Conservation (phyloP, 1,284 basidiomycete genomes). For the Cryptococcus floricola region DNA sequence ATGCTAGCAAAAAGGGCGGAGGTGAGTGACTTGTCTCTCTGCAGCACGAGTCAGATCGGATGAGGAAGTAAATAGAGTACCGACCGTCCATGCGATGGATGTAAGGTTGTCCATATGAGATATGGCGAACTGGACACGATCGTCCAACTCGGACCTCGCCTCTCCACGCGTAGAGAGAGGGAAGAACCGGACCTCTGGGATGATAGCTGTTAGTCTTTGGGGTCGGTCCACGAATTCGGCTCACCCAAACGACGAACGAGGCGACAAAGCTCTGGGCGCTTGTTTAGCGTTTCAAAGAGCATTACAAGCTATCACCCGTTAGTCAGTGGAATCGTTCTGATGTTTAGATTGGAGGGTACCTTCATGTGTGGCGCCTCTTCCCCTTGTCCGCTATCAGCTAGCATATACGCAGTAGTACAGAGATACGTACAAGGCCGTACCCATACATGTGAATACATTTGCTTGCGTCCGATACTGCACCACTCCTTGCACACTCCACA, state of each 20-base stretch:
- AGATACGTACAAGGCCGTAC: slow-evolving; percentile 42
- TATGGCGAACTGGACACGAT: slow-evolving; percentile 29
- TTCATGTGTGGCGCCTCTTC: slow-evolving; percentile 31
- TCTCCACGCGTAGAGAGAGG: slow-evolving; percentile 36
- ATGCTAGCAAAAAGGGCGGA: slow-evolving; percentile 32
- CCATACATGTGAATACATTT: slow-evolving; percentile 44
- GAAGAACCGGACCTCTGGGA: slow-evolving; percentile 44
- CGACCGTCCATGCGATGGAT: slow-evolving; percentile 44
- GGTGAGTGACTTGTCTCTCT: slow-evolving; percentile 44
- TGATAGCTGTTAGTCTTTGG: not conserved
- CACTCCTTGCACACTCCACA: slow-evolving; percentile 34
- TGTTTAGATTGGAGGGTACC: slow-evolving; percentile 1
- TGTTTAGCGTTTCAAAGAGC: slow-evolving; percentile 37
- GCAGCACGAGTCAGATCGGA: not conserved
- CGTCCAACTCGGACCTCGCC: slow-evolving; percentile 33
- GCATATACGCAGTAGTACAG: not conserved
- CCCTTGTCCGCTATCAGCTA: slow-evolving; percentile 23
- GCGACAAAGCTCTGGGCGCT: slow-evolving; percentile 28
- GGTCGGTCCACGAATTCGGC: not conserved
- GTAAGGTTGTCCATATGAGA: slow-evolving; percentile 35
- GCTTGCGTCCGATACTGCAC: slow-evolving; percentile 24
- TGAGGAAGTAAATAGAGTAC: slow-evolving; percentile 7
- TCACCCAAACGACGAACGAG: slow-evolving; percentile 37
- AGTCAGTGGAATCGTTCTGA: not conserved
- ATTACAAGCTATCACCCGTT: slow-evolving; percentile 27